Base-by-base conservation (phyloP, 805 yeast genomes). In the Sugiyamaella qingdaonensis region DNA sequence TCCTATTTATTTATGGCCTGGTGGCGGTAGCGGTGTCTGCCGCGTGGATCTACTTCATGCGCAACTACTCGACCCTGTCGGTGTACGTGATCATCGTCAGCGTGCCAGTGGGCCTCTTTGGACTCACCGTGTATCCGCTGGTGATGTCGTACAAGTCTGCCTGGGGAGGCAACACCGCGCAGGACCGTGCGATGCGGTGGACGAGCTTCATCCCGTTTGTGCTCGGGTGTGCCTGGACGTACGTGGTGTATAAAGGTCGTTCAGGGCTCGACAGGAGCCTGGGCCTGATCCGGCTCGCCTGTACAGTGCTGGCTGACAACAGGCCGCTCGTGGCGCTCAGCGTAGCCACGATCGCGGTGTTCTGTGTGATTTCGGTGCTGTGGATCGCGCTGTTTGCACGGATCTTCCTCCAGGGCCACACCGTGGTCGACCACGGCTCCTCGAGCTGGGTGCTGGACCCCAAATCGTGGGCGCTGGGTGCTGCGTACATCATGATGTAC, bases 351-450 rank as follows among this genome's bases (percentile, higher is more conserved):
- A 62, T 71, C 18, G 46, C 53, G 4, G 54, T 60, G 10, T 66
- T 72, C 46, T 39, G 66, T 2, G 48, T 60, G n/a, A 61, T 68
- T 19, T 67, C 75, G 2, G 59, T 64, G 33, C 42, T 69, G 11
- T 73, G 76, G 75, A 57, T 69, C 13, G 56, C 52, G 48, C 49
- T 73, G 66, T 64, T 62, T 64, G 51, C 66, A 52, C 46, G 71
- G 43, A 51, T 70, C 55, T 55, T 70, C 61, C 49, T 64, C 53
- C 51, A 63, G 57, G 58, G 72, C 60, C 55, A 57, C 50, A 9
- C 53, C 9, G 35, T 47, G 42, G 31, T 49, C 27, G 56, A 55
- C 33, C 51, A 45, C 29, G 57, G 56, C 54, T 65, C 41, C 32
- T 50, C 27, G 13, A 58, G 45, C 55, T 64, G 53, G 66, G 60